phyloP scores from a whole-genome alignment of 176 grass and related monocot species.

The Hordeum marinum region DNA sequence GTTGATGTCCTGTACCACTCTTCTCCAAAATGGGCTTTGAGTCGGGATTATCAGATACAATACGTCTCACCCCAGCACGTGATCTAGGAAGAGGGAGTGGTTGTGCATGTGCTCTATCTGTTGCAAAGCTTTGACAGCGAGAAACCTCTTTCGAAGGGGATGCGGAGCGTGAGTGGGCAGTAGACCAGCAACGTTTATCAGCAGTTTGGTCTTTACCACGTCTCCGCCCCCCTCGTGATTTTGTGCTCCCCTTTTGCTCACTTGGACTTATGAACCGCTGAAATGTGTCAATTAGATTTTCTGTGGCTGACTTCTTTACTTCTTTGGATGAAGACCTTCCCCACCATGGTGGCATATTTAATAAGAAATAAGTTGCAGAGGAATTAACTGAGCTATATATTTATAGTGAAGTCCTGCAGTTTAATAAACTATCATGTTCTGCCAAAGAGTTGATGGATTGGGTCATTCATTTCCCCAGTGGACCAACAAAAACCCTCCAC shows the following conservation, averaged over 20 bases:
- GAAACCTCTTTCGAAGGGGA: slow-evolving; percentile 88
- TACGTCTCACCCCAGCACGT: slow-evolving; percentile 49
- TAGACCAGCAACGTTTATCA: slow-evolving; percentile 80
- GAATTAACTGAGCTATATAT: slow-evolving; percentile 31
- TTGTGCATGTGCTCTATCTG: slow-evolving; percentile 62
- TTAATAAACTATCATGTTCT: slow-evolving; percentile 22
- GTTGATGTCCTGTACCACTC: slow-evolving; percentile 55
- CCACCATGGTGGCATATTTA: slow-evolving; percentile 95
- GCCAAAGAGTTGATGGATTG: slow-evolving; percentile 11
- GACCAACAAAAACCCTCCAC: slow-evolving; percentile 15
- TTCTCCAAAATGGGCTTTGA: slow-evolving; percentile 66
- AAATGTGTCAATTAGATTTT: slow-evolving; percentile 83
- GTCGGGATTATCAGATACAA: slow-evolving; percentile 67
- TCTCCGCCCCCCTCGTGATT: slow-evolving; percentile 57
- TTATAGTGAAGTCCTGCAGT: slow-evolving; percentile 10
- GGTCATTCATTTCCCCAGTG: neutral
- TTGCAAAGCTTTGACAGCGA: slow-evolving; percentile 95
- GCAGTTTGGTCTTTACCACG: slow-evolving; percentile 45
- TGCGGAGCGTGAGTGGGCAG: slow-evolving; percentile 80
- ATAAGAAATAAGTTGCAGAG: slow-evolving; percentile 18
- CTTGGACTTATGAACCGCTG: slow-evolving; percentile 81
- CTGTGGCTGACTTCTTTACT: slow-evolving; percentile 82
- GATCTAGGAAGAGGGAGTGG: slow-evolving; percentile 86
- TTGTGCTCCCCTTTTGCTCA: slow-evolving; percentile 68
- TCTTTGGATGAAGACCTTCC: slow-evolving; percentile 94